phyloP scores from a whole-genome alignment of 75 land plant genomes.

The Selaginella moellendorffii region DNA sequence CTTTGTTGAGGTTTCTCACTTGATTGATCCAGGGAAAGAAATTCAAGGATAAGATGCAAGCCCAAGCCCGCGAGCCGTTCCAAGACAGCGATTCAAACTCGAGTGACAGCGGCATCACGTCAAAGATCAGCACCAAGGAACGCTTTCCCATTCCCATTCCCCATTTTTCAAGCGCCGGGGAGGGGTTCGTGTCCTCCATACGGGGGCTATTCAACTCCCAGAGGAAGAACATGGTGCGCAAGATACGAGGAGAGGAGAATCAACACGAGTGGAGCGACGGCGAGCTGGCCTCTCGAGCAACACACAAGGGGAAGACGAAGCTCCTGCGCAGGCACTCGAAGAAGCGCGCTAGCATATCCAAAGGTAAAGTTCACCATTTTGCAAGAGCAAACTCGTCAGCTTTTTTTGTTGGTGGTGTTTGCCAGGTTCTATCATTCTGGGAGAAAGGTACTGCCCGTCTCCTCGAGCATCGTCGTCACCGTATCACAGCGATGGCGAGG shows the following conservation, averaged over 20 bases:
- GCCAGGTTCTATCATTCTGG: background rate
- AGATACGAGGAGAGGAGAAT: conserved; percentile 69
- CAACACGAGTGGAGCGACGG: conserved; percentile 45
- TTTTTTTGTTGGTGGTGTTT: background rate
- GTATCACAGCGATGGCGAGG: background rate
- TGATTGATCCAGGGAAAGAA: conserved; percentile 69
- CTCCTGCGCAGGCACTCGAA: conserved; percentile 69
- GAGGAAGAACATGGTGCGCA: conserved; percentile 80
- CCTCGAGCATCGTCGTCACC: background rate
- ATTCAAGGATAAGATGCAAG: conserved; percentile 85
- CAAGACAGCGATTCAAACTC: conserved; percentile 54
- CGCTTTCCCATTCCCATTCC: conserved; percentile 38
- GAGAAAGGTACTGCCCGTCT: background rate
- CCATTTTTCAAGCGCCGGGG: conserved; percentile 55
- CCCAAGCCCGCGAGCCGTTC: conserved; percentile 24
- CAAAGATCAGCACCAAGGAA: conserved; percentile 36
- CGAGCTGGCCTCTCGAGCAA: conserved; percentile 52
- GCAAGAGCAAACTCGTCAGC: conserved; percentile 1
- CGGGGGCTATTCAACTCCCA: conserved; percentile 86
- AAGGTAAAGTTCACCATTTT: background rate
- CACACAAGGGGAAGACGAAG: conserved; percentile 55
- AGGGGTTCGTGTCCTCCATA: conserved; percentile 96
- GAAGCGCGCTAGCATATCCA: conserved; percentile 32
- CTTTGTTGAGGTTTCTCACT: background rate
- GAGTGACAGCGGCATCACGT: conserved; percentile 73